phyloP scores from a whole-genome alignment of 371 early-diverging fungal species.

The Syncephalastrum sp. region DNA sequence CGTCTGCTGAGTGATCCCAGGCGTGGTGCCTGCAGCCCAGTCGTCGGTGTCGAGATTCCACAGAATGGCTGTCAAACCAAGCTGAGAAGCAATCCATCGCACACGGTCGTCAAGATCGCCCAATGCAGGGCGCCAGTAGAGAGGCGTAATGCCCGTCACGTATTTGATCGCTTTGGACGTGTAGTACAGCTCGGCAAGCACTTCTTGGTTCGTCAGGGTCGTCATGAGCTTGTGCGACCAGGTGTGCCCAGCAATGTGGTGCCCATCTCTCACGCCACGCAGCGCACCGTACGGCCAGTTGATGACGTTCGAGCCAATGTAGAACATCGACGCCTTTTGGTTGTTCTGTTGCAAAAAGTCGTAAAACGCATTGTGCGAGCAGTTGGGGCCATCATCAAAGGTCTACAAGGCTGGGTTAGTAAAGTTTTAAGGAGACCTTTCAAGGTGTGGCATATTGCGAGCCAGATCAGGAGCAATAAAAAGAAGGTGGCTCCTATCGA shows the following conservation, averaged over 20 bases:
- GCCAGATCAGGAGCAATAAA: not conserved
- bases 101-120: conserved; percentile 59
- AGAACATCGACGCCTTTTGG: conserved; percentile 55
- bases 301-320: conserved; percentile 52
- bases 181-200: conserved; percentile 56
- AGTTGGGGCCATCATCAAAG: conserved; percentile 54
- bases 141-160: conserved; percentile 54
- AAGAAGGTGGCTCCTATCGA: not conserved
- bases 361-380: conserved; percentile 50
- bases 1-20: conserved; percentile 37
- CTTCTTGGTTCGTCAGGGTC: conserved; percentile 48
- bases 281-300: conserved; percentile 53
- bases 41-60: conserved; percentile 54
- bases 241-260: conserved; percentile 49
- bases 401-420: conserved; percentile 23
- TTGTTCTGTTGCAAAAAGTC: conserved; percentile 46
- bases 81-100: conserved; percentile 51
- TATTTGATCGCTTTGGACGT: conserved; percentile 52
- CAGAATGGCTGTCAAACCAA: conserved; percentile 46
- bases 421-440: not conserved
- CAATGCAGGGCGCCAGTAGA: conserved; percentile 58
- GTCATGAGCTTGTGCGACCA: conserved; percentile 61
- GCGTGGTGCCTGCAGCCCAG: conserved; percentile 35
- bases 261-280: conserved; percentile 49
- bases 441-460: not conserved